Evolutionary conservation across 352 stramenopile species (phyloP).

Genomic region (Aphanomyces astaci): DNA sequence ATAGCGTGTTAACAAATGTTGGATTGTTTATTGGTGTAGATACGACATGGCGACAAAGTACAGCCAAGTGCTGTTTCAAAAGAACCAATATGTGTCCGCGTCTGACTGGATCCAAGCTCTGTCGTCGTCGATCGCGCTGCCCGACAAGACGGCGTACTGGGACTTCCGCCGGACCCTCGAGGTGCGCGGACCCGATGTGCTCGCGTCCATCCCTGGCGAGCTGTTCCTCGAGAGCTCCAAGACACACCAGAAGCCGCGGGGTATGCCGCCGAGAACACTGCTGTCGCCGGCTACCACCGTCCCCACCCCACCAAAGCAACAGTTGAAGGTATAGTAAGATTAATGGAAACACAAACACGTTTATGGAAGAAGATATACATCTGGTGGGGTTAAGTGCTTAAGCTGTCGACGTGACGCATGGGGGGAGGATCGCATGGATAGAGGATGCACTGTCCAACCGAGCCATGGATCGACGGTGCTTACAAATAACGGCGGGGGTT

Average conservation of each 20-base stretch:
- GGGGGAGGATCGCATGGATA: too few species aligned
- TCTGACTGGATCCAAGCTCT: constrained; percentile 71
- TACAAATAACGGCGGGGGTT: constrained; percentile 20
- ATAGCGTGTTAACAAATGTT: too few species aligned
- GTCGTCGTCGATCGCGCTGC: constrained; percentile 43
- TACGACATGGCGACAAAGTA: constrained; percentile 15
- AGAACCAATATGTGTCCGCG: constrained; percentile 31
- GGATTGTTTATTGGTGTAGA: too few species aligned
- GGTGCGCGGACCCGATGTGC: constrained; percentile 45
- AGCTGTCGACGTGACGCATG: too few species aligned
- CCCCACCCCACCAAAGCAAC: background rate
- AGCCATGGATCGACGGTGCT: background rate
- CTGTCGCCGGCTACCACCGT: too few species aligned
- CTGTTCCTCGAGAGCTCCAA: constrained; percentile 13
- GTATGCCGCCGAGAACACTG: background rate
- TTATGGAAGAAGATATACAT: too few species aligned
- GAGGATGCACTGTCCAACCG: too few species aligned
- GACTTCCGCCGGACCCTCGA: constrained; percentile 85
- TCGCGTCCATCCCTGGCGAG: constrained; percentile 22
- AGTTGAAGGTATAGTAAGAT: constrained; percentile 19
- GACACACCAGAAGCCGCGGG: background rate
- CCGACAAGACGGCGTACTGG: constrained; percentile 68
- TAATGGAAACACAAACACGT: too few species aligned
- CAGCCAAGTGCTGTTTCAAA: constrained; percentile 36
- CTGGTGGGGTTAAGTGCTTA: too few species aligned